Conservation (phyloP, 1,284 basidiomycete genomes). For the Leccinum glutinopallens region DNA sequence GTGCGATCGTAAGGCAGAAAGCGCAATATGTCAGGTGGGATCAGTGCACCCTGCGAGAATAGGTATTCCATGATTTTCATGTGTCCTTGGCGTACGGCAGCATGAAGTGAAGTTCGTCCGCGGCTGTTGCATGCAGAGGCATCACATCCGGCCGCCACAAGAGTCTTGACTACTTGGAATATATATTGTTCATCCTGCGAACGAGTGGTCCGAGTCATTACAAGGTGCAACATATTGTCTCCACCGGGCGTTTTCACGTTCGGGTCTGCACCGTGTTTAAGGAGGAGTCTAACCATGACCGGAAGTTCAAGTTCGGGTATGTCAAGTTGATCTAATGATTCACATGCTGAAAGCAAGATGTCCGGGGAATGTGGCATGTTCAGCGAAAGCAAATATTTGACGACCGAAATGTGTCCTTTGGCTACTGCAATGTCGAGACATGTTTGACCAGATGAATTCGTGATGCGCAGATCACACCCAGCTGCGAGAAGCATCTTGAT, state of each 20-base stretch:
- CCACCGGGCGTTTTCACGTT: not conserved
- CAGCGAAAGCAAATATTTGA: no score
- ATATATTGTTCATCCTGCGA: accelerated
- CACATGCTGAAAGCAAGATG: not conserved
- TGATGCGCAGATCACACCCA: no score
- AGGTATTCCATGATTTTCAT: not conserved
- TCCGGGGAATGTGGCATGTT: no score
- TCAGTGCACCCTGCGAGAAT: not conserved
- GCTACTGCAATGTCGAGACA: no score
- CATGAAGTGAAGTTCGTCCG: accelerated
- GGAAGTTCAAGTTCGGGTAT: accelerated
- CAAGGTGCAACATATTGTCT: not conserved
- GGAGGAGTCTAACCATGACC: not conserved
- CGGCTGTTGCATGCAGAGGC: not conserved
- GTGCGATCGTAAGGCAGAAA: accelerated
- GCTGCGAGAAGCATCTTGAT: no score
- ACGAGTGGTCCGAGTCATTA: no score
- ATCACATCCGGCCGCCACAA: not conserved
- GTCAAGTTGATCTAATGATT: accelerated
- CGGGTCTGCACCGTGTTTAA: not conserved
- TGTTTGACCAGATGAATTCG: no score
- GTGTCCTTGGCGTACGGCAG: not conserved
- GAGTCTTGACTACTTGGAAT: not conserved
- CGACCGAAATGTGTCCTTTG: no score
- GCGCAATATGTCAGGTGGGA: not conserved